Conservation (phyloP, 768 basidiomycete genomes). For the Boletus subcaerulescens region DNA sequence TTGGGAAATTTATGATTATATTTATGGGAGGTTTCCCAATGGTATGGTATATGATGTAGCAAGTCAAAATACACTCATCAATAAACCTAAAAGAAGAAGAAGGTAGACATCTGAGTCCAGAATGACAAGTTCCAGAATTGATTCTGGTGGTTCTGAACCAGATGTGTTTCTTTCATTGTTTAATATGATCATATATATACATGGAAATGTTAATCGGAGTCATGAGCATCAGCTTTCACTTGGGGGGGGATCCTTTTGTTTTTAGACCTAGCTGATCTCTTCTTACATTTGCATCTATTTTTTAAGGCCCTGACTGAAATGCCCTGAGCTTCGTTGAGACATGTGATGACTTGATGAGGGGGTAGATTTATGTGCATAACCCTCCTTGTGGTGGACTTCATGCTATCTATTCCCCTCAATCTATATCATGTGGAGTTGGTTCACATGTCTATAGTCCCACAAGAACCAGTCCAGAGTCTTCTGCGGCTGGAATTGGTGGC, state of each 20-base stretch:
- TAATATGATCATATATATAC: too few relatives aligned
- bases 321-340: constrained; percentile 5
- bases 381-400: not conserved
- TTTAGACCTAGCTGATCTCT: not conserved
- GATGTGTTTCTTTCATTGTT: too few relatives aligned
- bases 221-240: not conserved
- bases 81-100: too few relatives aligned
- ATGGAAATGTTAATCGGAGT: too few relatives aligned
- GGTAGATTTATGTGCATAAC: constrained; percentile 3
- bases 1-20: too few relatives aligned
- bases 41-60: too few relatives aligned
- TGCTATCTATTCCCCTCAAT: not conserved
- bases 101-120: not conserved
- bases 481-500: not conserved
- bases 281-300: not conserved
- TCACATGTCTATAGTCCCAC: not conserved
- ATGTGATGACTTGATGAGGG: not conserved
- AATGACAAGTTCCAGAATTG: too few relatives aligned
- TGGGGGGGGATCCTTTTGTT: constrained; percentile 5
- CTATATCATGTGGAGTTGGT: constrained; percentile 6
- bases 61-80: too few relatives aligned
- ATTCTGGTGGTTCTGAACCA: too few relatives aligned
- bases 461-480: not conserved
- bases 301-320: not conserved
- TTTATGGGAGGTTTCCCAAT: too few relatives aligned